Conservation (phyloP, 192 early-diverging fungal species). For the Globomyces pollinis-pini region DNA sequence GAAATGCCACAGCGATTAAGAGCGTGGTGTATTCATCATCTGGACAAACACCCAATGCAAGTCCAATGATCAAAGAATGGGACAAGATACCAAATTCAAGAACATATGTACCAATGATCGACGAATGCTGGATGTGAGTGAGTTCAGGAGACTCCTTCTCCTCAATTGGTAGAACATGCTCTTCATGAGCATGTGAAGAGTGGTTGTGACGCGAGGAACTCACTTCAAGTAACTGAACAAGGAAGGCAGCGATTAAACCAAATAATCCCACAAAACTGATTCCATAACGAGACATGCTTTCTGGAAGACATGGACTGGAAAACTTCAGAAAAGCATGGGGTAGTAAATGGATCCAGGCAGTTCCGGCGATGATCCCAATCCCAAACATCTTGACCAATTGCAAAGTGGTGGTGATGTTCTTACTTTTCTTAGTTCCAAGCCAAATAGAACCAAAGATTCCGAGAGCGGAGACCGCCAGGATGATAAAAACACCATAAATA, state of each 20-base stretch:
- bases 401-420: neutral
- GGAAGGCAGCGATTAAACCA: conserved; percentile 26
- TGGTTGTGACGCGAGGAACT: conserved; percentile 13
- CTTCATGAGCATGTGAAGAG: conserved; percentile 8
- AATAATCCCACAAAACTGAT: conserved; percentile 20
- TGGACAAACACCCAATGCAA: conserved; percentile 29
- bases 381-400: conserved; percentile 41
- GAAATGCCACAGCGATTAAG: conserved; percentile 38
- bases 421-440: neutral
- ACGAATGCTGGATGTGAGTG: neutral
- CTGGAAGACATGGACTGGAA: conserved; percentile 2
- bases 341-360: conserved; percentile 40
- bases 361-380: conserved; percentile 36
- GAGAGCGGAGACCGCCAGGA: neutral
- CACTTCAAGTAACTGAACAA: conserved; percentile 25
- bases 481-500: neutral
- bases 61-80: conserved; percentile 45
- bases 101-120: conserved; percentile 15
- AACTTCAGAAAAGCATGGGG: conserved; percentile 8
- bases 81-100: conserved; percentile 37
- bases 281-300: conserved; percentile 6
- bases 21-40: conserved; percentile 23
- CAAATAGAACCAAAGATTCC: conserved; percentile 2
- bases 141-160: neutral
- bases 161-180: neutral